Base-by-base conservation (phyloP, 495 filamentous ascomycete genomes). In the Penicillium pulvis region DNA sequence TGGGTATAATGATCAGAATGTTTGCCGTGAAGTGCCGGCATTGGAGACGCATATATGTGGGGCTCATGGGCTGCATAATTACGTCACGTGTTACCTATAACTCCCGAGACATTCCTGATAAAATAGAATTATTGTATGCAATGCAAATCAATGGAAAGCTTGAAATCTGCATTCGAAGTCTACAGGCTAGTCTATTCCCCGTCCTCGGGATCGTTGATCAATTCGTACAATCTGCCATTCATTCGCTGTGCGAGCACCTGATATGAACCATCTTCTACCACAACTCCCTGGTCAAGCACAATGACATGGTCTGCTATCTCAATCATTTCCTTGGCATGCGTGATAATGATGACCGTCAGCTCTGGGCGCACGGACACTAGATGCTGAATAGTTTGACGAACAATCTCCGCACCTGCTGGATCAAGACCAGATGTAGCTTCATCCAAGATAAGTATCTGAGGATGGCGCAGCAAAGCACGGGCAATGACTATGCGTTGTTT, bases 401-500 rank as follows among this genome's bases (percentile, higher is more conserved):
- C 81, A 6, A 81, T 73, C 35, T 78, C 82, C 2, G 90, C 88
- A n/a, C 79, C 86, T 57, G 85, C 82, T 0, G 78, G 78, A 67
- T 98, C 94, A 12, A 98, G 72, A 33, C 85, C 86, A 28, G 85
- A 89, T 0, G 94, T 98, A 4, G 93, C 89, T 70, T 98, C 94
- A 58, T 98, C 94, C 12, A 98, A 70, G 0, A 98, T 81, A 19
- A 98, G 67, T 7, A 97, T 70, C 42, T 79, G 78, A 0, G 91
- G 91, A 19, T 79, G 71, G 0, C 91, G 76, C 3, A 89, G 77
- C 2, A 98, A 72, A 4, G 93, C 93, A 1, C 94, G 75, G 3
- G 93, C 92, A 54, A 98, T 92, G 5, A 87, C 85, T 6, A 98
- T 59, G 0, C 91, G 81, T 65, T 97, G 93, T 2, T 86, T 85